Conservation (phyloP, 176 grass and related monocot genomes). For the Aegilops sharonensis region DNA sequence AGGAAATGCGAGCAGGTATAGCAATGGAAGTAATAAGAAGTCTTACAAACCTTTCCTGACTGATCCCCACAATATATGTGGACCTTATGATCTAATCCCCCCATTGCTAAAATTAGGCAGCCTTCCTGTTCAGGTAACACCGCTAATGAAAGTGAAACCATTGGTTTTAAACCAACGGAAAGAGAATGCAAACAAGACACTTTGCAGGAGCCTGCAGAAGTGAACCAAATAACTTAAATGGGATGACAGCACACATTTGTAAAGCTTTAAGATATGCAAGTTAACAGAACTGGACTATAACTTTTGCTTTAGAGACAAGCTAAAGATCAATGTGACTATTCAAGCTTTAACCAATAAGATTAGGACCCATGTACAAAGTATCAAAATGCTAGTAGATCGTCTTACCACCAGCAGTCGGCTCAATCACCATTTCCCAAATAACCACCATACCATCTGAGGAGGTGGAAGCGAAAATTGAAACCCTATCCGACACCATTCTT, state of each 20-base stretch:
- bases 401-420: conserved; percentile 48
- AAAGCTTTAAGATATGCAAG: neutral
- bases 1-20: neutral
- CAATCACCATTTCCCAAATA: conserved; percentile 68
- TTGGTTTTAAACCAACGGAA: conserved; percentile 75
- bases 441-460: conserved; percentile 82
- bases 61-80: conserved; percentile 73
- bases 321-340: neutral
- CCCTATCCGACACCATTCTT: conserved; percentile 56
- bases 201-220: conserved; percentile 57
- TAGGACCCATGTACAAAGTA: neutral
- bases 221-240: neutral
- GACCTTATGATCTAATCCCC: conserved; percentile 89
- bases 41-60: conserved; percentile 66
- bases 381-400: conserved; percentile 8
- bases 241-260: neutral
- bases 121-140: conserved; percentile 49
- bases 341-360: neutral
- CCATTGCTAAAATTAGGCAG: conserved; percentile 86
- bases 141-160: conserved; percentile 92
- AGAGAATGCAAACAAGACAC: conserved; percentile 78
- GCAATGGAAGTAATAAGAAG: neutral
- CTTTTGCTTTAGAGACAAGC: neutral
- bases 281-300: neutral
- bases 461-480: conserved; percentile 79